These are phyloP conservation scores for Yamadazyma diddensiae DNA, from an alignment of 1,139 yeast species.

Conservation along the genomic window DNA sequence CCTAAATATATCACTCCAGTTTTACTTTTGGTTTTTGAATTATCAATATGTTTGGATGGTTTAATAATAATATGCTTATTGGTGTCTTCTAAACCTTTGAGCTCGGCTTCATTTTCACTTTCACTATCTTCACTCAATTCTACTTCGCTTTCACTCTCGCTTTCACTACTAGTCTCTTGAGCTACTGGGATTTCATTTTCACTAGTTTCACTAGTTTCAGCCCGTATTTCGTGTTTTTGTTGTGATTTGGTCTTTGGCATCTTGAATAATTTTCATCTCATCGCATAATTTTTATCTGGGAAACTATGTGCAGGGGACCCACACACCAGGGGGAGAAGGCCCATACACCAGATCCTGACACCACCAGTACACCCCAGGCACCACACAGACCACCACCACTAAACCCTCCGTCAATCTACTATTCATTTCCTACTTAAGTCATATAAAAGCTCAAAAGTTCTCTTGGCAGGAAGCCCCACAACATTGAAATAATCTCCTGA, in stretches of 20 bases:
- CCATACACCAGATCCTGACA: no score
- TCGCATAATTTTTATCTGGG: conserved; percentile 6
- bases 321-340: no score
- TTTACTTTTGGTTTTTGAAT: conserved; percentile 19
- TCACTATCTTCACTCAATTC: conserved; percentile 16
- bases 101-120: conserved; percentile 17
- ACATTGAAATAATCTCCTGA: conserved; percentile 83
- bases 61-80: conserved; percentile 28
- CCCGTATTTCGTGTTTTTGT: conserved; percentile 15
- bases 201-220: conserved; percentile 11
- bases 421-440: no score
- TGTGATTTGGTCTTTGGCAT: conserved; percentile 18
- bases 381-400: no score
- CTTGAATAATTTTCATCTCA: conserved; percentile 12
- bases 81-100: conserved; percentile 16
- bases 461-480: conserved; percentile 81
- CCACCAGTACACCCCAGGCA: no score
- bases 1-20: conserved; percentile 84
- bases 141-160: conserved; percentile 15
- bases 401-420: no score
- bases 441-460: conserved; percentile 38
- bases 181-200: conserved; percentile 4
- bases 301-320: no score
- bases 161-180: background rate
- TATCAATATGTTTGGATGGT: conserved; percentile 20